Evolutionary conservation across 2,329 filamentous ascomycete genomes (phyloP), one percentile per base, ranked within the genome.

Genomic region (Verticillium albo-atrum): DNA sequence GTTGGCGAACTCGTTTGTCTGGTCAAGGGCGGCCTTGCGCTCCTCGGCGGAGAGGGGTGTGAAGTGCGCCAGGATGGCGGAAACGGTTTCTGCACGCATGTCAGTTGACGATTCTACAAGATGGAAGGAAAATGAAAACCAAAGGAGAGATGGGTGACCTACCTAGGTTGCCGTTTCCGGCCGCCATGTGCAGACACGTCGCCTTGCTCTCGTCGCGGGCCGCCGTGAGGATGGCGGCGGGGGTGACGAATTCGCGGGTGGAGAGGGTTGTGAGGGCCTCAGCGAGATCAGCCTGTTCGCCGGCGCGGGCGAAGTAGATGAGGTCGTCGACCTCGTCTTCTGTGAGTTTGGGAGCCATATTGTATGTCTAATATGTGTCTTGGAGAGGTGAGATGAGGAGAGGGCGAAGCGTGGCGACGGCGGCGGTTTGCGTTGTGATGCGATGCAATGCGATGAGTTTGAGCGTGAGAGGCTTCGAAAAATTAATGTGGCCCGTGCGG

Each of bases 291-390:
- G 81, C 76, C 60, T 86, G 79, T 64, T 97, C 93, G 64, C 92
- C 92, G 0, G 84, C 82, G 37, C 94, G 90, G 2, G 92, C 85
- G 66, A 91, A 87, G 78, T 97, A 97, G 66, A 98, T 85, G 65
- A 98, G 83, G 75, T 98, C 94, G 72, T 97, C 93, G 68, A 96
- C 89, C 73, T 92, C 86, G 57, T 97, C 93, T 71, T 90, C 87
- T 55, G 84, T 84, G 55, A 94, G 78, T 61, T 79, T 77, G 25
- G 79, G 80, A 28, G 80, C 76, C 75, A 83, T 82, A 58, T 62
- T 65, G 37, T 2, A 9, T 12, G 37, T 4, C 6, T 47, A 58
- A 52, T 51, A 55, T n/a, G 30, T 58, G 52, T 57, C 20, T 20
- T 23, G 23, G 25, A 20, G 28, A 23, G 32, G 37, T 55, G 37